Conservation (phyloP, 768 basidiomycete genomes). For the Gelatoporia subvermispora region DNA sequence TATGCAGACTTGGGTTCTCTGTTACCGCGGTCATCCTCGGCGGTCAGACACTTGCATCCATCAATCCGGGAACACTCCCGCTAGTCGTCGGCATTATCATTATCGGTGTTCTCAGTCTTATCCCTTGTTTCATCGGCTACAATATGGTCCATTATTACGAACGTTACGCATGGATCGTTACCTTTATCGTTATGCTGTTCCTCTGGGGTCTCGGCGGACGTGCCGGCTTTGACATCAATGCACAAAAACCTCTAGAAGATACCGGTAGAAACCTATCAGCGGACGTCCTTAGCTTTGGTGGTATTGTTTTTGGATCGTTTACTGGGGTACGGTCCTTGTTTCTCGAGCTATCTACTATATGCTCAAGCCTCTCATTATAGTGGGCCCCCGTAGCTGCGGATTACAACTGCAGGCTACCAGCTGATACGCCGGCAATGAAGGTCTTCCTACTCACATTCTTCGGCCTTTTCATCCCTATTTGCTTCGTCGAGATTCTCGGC, state of each 20-base stretch:
- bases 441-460: conserved; percentile 48
- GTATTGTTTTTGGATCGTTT: conserved; percentile 44
- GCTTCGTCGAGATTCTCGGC: conserved; percentile 45
- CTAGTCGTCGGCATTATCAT: conserved; percentile 47
- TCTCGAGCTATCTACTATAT: background rate
- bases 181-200: conserved; percentile 43
- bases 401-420: conserved; percentile 48
- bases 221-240: conserved; percentile 40
- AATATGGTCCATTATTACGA: conserved; percentile 45
- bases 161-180: conserved; percentile 51
- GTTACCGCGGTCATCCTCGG: conserved; percentile 47
- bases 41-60: conserved; percentile 44
- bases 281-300: conserved; percentile 48
- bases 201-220: conserved; percentile 46
- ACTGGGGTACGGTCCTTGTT: conserved; percentile 30
- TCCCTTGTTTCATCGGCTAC: conserved; percentile 46
- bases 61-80: conserved; percentile 39
- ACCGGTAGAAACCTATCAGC: conserved; percentile 39
- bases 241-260: conserved; percentile 39
- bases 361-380: conserved; percentile 4
- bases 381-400: conserved; percentile 53
- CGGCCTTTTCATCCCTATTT: conserved; percentile 44
- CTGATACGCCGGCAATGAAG: conserved; percentile 33
- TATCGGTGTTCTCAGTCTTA: conserved; percentile 34
- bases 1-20: conserved; percentile 42